Evolutionary conservation across 2,329 filamentous ascomycete species (phyloP), one percentile per base, ranked within the genome.

Genomic region (Claviceps capensis): DNA sequence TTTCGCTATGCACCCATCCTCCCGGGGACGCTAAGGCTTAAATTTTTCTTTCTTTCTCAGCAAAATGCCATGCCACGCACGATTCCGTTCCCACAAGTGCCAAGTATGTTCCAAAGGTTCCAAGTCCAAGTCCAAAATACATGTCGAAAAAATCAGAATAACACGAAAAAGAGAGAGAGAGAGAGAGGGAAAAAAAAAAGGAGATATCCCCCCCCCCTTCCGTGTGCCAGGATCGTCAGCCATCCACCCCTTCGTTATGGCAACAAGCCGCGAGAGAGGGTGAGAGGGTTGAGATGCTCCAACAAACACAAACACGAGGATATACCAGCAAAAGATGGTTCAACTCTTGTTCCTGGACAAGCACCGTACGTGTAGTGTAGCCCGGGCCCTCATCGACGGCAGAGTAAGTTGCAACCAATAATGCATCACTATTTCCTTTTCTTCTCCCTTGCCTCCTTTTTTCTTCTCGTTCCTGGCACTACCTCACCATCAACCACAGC

Each of bases 21-120:
- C 30, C 9, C 9, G 30, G 57, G 59, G 63, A 66, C 62, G 64
- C 64, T 62, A 65, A 65, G 64, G 64, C 62, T 62, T 65, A 64
- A 70, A 67, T 62, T 65, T 65, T 70, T 67, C 72, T 65, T 65
- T 70, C 67, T 61, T 65, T 65, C 70, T 67, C 72, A 69, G 70
- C 69, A 70, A 34, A 61, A 63, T 62, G 59, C 58, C 63, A 62
- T 34, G 30, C 30, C 30, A 11, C 30, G 30, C 30, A 34, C 30
- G 30, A 34, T 34, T 34, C 30, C 30, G 30, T 34, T 34, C 30
- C 30, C 30, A 34, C 30, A 11, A 34, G 30, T 34, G 30, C 30
- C 60, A 54, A 50, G 53, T 22, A 49, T 55, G 49, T 52, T 40
- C 49, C 48, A 51, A 49, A 51, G 47, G 54, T 56, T 48, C 55